Evolutionary conservation across 257 asterid species (phyloP).

Genomic region (Nicotiana tabacum): DNA sequence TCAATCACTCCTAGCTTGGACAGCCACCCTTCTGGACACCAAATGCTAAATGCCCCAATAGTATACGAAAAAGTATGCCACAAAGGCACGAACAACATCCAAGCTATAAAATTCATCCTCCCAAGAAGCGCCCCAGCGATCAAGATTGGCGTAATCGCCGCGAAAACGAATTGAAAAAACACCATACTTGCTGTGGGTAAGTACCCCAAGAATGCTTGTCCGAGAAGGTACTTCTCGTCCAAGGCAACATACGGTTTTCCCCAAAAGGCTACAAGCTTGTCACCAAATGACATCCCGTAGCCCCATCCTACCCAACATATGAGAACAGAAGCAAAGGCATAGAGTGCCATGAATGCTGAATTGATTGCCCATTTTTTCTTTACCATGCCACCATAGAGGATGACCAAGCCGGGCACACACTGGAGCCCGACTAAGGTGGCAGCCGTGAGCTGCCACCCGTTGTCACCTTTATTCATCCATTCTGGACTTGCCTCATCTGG

Average conservation of each 20-base stretch:
- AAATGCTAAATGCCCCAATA: slow-evolving; percentile 48
- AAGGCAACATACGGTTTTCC: slow-evolving; percentile 40
- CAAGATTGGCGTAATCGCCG: slow-evolving; percentile 43
- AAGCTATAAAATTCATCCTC: slow-evolving; percentile 48
- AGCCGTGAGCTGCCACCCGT: slow-evolving; percentile 55
- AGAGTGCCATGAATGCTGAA: slow-evolving; percentile 48
- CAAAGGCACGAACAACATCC: slow-evolving; percentile 57
- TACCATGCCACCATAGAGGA: slow-evolving; percentile 47
- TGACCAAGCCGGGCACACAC: slow-evolving; percentile 45
- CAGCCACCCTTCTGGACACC: slow-evolving; percentile 57
- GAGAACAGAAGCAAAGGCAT: slow-evolving; percentile 44
- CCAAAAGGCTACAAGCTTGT: slow-evolving; percentile 22
- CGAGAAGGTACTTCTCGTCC: slow-evolving; percentile 31
- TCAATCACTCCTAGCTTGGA: slow-evolving; percentile 50
- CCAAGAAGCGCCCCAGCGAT: slow-evolving; percentile 54
- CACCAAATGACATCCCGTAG: slow-evolving; percentile 45
- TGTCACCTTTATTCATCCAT: slow-evolving; percentile 65
- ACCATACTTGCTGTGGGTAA: slow-evolving; percentile 56
- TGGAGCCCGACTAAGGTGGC: slow-evolving; percentile 60
- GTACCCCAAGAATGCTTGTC: slow-evolving; percentile 43
- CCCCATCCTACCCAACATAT: slow-evolving; percentile 63
- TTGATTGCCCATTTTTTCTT: slow-evolving; percentile 54
- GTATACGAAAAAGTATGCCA: slow-evolving; percentile 62
- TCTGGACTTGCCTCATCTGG: slow-evolving; percentile 41
- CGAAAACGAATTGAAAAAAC: slow-evolving; percentile 51